These are phyloP conservation scores for Eutrema yunnanense DNA, from an alignment of 345 rosid species.

Conservation along the genomic window DNA sequence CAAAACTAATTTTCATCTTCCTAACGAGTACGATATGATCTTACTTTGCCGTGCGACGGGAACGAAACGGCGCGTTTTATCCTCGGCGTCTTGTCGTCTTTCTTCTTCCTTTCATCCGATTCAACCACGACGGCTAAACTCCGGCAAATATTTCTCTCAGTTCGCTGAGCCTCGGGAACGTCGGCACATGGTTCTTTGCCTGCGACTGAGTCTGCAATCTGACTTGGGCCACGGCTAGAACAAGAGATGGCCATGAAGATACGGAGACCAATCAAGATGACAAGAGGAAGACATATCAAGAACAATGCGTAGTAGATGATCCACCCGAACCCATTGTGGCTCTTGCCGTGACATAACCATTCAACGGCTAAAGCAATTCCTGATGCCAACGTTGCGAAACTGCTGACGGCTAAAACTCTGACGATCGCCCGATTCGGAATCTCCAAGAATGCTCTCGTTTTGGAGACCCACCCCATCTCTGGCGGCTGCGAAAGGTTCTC, in stretches of 20 bases:
- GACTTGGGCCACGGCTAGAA: neutral
- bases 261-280: slow-evolving; percentile 9
- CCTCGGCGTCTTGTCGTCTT: neutral
- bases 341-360: slow-evolving; percentile 28
- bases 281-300: slow-evolving; percentile 13
- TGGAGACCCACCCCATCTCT: neutral
- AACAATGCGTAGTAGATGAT: slow-evolving; percentile 18
- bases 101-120: neutral
- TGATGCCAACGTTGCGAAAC: slow-evolving; percentile 4
- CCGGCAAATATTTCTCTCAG: neutral
- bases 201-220: slow-evolving; percentile 4
- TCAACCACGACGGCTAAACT: slow-evolving; percentile 17
- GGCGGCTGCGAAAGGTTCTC: neutral
- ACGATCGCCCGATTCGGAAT: slow-evolving; percentile 16
- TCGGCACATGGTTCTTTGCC: neutral
- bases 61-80: slow-evolving; percentile 19
- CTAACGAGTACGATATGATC: slow-evolving; percentile 21
- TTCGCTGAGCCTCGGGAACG: neutral
- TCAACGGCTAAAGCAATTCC: slow-evolving; percentile 22
- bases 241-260: neutral
- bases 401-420: slow-evolving; percentile 19
- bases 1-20: neutral
- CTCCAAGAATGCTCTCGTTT: neutral
- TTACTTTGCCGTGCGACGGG: slow-evolving; percentile 13
- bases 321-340: slow-evolving; percentile 20